These are phyloP conservation scores for Termitomyces eurrhizus DNA, from an alignment of 768 basidiomycete species.

Conservation along the genomic window DNA sequence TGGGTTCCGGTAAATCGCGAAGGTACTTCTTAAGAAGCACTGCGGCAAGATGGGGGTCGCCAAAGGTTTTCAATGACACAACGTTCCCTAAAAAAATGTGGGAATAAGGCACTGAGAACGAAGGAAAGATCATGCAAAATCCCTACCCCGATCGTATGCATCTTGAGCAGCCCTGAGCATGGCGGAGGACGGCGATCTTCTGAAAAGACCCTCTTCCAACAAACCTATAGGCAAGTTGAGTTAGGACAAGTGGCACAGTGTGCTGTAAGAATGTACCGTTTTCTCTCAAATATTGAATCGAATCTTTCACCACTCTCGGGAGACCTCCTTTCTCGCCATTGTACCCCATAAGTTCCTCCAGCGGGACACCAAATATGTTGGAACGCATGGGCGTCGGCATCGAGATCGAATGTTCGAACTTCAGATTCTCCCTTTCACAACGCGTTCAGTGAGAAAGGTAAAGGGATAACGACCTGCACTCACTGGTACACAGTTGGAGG, in stretches of 20 bases:
- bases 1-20: slow-evolving; percentile 71
- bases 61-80: slow-evolving; percentile 71
- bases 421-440: slow-evolving; percentile 66
- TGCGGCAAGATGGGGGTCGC: slow-evolving; percentile 77
- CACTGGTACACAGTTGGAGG: slow-evolving; percentile 81
- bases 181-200: slow-evolving; percentile 72
- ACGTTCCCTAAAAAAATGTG: slow-evolving; percentile 56
- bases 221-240: slow-evolving; percentile 36
- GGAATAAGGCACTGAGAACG: background rate
- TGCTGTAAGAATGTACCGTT: slow-evolving; percentile 36
- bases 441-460: background rate
- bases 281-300: slow-evolving; percentile 65
- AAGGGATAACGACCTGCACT: slow-evolving; percentile 22
- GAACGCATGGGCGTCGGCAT: slow-evolving; percentile 61
- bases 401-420: slow-evolving; percentile 64
- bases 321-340: slow-evolving; percentile 79
- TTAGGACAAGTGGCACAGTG: background rate
- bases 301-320: slow-evolving; percentile 78
- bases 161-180: slow-evolving; percentile 73
- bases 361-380: slow-evolving; percentile 72
- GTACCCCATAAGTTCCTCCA: slow-evolving; percentile 82
- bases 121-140: background rate
- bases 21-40: slow-evolving; percentile 86
- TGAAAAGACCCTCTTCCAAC: slow-evolving; percentile 75
- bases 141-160: slow-evolving; percentile 76